phyloP scores from a whole-genome alignment of 805 yeast genomes.

The Cyberlindnera lachancei region DNA sequence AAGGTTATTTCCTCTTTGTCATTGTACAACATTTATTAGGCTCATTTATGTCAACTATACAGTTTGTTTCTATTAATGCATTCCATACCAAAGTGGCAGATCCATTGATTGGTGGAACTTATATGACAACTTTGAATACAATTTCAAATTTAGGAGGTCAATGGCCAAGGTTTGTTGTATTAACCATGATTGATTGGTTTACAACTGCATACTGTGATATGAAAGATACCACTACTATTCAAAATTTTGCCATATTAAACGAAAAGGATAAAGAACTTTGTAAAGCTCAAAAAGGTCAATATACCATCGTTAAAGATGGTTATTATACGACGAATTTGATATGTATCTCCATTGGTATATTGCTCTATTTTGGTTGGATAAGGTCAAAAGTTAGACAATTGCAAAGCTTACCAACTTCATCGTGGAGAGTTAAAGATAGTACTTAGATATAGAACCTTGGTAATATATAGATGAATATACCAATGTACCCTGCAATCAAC shows the following conservation, averaged over 20 bases:
- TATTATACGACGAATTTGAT: constrained; percentile 70
- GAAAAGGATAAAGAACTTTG: constrained; percentile 44
- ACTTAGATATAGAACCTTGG: constrained; percentile 22
- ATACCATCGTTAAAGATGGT: constrained; percentile 61
- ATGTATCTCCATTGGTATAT: constrained; percentile 62
- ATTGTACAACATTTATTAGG: constrained; percentile 78
- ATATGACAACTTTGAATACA: constrained; percentile 94
- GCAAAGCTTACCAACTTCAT: constrained; percentile 63
- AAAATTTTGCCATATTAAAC: constrained; percentile 13
- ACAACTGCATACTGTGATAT: constrained; percentile 57
- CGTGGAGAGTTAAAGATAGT: constrained; percentile 55
- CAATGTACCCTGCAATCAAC: constrained; percentile 47
- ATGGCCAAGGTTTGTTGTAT: constrained; percentile 87
- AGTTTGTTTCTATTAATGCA: constrained; percentile 89
- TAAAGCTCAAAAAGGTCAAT: constrained; percentile 44
- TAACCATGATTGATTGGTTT: constrained; percentile 72
- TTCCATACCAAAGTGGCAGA: constrained; percentile 95
- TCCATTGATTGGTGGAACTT: constrained; percentile 94
- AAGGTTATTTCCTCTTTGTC: constrained; percentile 57
- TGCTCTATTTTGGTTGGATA: constrained; percentile 60
- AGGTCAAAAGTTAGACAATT: constrained; percentile 51
- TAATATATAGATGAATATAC: constrained; percentile 31
- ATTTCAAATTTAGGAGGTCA: constrained; percentile 92
- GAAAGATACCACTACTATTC: constrained; percentile 11
- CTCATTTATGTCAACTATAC: constrained; percentile 90